A percentile compares a stretch with the other conserved stretches of the same genome.
phyloP scores from a whole-genome alignment of 2,329 filamentous ascomycete genomes.

The Claviceps spartinae region DNA sequence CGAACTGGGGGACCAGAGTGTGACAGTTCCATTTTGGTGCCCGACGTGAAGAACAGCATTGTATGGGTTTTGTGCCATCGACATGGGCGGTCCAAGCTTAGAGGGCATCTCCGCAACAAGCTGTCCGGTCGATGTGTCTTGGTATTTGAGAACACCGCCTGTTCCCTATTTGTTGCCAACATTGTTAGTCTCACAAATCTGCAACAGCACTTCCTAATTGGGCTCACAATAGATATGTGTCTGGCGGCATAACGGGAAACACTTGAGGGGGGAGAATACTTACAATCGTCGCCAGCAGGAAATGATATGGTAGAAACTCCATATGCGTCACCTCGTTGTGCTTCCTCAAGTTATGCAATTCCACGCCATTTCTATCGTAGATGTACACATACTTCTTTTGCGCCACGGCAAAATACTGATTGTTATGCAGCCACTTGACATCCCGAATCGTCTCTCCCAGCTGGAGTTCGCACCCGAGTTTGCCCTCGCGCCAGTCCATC shows the following conservation, averaged over 20 bases:
- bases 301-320: slow-evolving; percentile 94
- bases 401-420: slow-evolving; percentile 85
- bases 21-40: slow-evolving; percentile 89
- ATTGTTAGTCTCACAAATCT: neutral
- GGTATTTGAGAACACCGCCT: slow-evolving; percentile 79
- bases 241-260: neutral
- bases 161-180: slow-evolving; percentile 39
- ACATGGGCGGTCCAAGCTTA: slow-evolving; percentile 67
- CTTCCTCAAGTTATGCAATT: slow-evolving; percentile 81
- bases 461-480: slow-evolving; percentile 81
- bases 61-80: slow-evolving; percentile 76
- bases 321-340: slow-evolving; percentile 86
- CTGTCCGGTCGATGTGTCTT: slow-evolving; percentile 87
- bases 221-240: neutral
- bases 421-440: slow-evolving; percentile 85
- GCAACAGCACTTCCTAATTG: neutral
- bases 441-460: slow-evolving; percentile 83
- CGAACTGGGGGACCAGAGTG: slow-evolving; percentile 89
- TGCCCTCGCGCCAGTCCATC: slow-evolving; percentile 92
- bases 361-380: slow-evolving; percentile 81
- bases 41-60: slow-evolving; percentile 89
- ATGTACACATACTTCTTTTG: slow-evolving; percentile 97
- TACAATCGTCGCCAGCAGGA: slow-evolving; percentile 74
- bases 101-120: slow-evolving; percentile 78
- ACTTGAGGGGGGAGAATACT: slow-evolving; percentile 19